Conservation (phyloP, 345 rosid genomes). For the Salix exigua region DNA sequence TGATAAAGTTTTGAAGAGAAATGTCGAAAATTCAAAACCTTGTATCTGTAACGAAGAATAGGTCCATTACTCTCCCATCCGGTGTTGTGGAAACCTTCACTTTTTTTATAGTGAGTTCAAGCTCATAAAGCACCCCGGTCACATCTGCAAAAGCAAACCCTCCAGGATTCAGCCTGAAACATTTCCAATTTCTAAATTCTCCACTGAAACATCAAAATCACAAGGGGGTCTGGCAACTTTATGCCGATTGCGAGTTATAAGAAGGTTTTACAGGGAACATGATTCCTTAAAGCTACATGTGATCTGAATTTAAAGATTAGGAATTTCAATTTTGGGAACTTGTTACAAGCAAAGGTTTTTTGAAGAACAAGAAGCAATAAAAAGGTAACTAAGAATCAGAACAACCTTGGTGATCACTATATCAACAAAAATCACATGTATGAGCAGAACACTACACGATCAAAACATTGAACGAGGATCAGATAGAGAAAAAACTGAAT, state of each 20-base stretch:
- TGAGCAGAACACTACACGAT: not conserved
- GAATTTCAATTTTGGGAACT: not conserved
- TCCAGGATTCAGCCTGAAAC: slow-evolving; percentile 13
- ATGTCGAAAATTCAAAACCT: slow-evolving; percentile 43
- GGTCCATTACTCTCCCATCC: slow-evolving; percentile 87
- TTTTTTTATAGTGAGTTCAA: slow-evolving; percentile 81
- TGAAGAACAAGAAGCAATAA: not conserved
- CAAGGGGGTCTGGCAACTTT: not conserved
- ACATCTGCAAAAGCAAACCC: slow-evolving; percentile 52
- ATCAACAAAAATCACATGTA: not conserved
- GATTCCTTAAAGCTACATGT: not conserved
- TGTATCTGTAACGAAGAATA: slow-evolving; percentile 85
- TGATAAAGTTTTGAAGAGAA: not conserved
- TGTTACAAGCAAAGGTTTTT: not conserved
- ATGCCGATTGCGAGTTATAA: not conserved
- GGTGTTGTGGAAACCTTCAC: slow-evolving; percentile 97
- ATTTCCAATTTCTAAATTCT: slow-evolving; percentile 11
- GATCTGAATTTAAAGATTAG: not conserved
- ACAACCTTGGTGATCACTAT: not conserved
- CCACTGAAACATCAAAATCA: not conserved
- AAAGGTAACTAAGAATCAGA: not conserved
- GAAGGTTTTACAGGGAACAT: not conserved
- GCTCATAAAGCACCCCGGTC: slow-evolving; percentile 69
- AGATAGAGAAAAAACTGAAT: not conserved
- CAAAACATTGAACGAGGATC: not conserved